Evolutionary conservation across 2,329 filamentous ascomycete genomes (phyloP).

Genomic region (Graphilbum fragrans): DNA sequence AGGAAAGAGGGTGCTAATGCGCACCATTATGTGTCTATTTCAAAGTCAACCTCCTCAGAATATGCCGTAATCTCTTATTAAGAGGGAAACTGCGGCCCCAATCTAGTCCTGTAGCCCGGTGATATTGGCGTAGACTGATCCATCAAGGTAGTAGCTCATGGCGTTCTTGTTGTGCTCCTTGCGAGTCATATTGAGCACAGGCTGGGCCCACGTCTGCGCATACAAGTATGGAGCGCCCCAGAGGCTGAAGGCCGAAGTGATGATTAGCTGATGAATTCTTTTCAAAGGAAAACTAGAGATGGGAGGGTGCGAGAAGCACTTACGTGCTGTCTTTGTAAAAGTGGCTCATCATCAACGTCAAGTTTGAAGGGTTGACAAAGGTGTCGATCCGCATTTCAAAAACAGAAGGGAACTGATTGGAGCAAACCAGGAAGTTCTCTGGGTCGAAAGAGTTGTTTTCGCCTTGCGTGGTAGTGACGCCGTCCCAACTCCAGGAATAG

Average conservation of each 20-base stretch:
- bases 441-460: conserved; percentile 8
- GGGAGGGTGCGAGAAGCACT: not conserved
- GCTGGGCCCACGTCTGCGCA: conserved; percentile 7
- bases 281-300: not conserved
- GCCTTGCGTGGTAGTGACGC: conserved; percentile 6
- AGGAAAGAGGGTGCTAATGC: no score
- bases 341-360: conserved; percentile 14
- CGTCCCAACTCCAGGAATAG: conserved; percentile 14
- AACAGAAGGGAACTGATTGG: conserved; percentile 3
- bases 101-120: conserved; percentile 4
- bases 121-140: conserved; percentile 7
- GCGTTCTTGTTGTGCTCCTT: not conserved
- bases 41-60: not conserved
- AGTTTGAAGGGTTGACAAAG: conserved; percentile 13
- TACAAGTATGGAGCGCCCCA: conserved; percentile 7
- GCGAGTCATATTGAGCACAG: conserved; percentile 2
- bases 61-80: not conserved
- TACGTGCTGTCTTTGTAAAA: conserved; percentile 15
- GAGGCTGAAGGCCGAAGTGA: not conserved
- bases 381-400: conserved; percentile 13
- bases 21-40: not conserved
- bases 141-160: conserved; percentile 2
- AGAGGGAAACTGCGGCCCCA: not conserved
- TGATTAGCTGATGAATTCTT: not conserved
- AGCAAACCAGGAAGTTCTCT: conserved; percentile 3